Base-by-base conservation (phyloP, 2,329 filamentous ascomycete genomes). In the Celoporthe dispersa region DNA sequence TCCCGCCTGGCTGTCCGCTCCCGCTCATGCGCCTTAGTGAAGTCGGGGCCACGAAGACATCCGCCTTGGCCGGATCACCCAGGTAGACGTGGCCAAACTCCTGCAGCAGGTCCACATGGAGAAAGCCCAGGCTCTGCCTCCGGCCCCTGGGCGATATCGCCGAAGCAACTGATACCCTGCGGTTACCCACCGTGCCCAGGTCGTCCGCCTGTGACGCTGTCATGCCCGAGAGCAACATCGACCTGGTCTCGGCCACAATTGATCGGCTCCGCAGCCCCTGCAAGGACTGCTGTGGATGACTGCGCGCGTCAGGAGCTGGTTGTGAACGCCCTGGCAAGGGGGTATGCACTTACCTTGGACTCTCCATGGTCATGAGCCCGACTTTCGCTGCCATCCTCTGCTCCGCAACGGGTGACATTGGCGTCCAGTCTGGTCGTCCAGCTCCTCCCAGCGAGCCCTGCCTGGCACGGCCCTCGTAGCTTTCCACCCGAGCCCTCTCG, bases 31-130 rank as follows among this genome's bases (percentile, higher is more conserved):
- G 77, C 22, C 82, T 81, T 28, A 84, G 75, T 25, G 79, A 77
- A 3, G 84, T 76, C 1, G 84, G 80, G 7, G 82, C 79, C 8
- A 86, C 78, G 67, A 85, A 84, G 61, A 81, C 83, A 69, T 85
- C 82, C 44, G 83, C 82, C 12, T 80, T 82, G 61, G 77, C 75
- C 8, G 74, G 73, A 70, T 84, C 81, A 55, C 78, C 78, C n/a
- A 82, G 78, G 70, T 83, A 83, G 33, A 81, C 75, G 61, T 79
- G 76, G 1, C 81, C 82, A 80, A 81, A 84, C 5, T 78, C 78
- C 44, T 79, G 78, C 11, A 85, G 78, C 61, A 79, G 78, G 5
- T 80, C 75, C 28, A 68, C 61, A 35, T 77, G 80, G 14, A 78
- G 73, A 25, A 78, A 72, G 19, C 68, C 59, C n/a, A 71, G 57